Percentiles rank a stretch among this genome's conserved stretches.
Conservation (phyloP, 2,329 filamentous ascomycete genomes). For the Pseudopyricularia cyperi region DNA sequence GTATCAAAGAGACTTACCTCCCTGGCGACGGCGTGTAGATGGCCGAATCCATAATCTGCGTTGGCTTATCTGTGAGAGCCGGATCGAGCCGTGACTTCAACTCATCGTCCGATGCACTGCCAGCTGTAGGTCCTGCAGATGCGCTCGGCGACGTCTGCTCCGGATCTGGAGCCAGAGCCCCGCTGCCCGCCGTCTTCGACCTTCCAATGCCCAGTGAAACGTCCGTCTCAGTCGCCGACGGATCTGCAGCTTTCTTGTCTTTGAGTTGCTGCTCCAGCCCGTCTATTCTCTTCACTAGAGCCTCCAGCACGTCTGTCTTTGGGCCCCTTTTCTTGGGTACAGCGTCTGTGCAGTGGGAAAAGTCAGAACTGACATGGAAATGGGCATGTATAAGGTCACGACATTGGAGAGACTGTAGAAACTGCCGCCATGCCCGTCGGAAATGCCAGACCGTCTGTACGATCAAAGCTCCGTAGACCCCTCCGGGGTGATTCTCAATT, state of each 20-base stretch:
- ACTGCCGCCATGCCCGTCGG: no score
- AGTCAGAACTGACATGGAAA: not conserved
- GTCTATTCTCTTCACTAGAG: slow-evolving; percentile 72
- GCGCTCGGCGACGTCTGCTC: slow-evolving; percentile 11
- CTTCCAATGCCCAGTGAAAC: slow-evolving; percentile 6
- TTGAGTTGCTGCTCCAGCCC: slow-evolving; percentile 71
- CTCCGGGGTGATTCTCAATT: not conserved
- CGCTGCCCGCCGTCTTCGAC: slow-evolving; percentile 4
- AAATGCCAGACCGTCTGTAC: no score
- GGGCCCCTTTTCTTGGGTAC: slow-evolving; percentile 82
- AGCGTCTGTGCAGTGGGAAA: slow-evolving; percentile 44
- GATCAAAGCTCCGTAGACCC: not conserved
- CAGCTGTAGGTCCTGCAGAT: slow-evolving; percentile 5
- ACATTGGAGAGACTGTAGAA: no score
- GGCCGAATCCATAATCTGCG: slow-evolving; percentile 22
- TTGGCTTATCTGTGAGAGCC: slow-evolving; percentile 18
- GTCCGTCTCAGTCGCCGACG: slow-evolving; percentile 14
- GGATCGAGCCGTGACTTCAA: slow-evolving; percentile 8
- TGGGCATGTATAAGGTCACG: no score
- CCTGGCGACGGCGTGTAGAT: slow-evolving; percentile 27
- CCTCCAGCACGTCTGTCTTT: slow-evolving; percentile 81
- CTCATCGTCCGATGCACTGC: slow-evolving; percentile 20
- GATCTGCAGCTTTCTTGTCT: slow-evolving; percentile 40
- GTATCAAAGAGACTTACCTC: slow-evolving; percentile 16
- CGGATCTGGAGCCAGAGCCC: slow-evolving; percentile 9